Conservation (phyloP, 495 filamentous ascomycete genomes). For the Xylaria sp. region DNA sequence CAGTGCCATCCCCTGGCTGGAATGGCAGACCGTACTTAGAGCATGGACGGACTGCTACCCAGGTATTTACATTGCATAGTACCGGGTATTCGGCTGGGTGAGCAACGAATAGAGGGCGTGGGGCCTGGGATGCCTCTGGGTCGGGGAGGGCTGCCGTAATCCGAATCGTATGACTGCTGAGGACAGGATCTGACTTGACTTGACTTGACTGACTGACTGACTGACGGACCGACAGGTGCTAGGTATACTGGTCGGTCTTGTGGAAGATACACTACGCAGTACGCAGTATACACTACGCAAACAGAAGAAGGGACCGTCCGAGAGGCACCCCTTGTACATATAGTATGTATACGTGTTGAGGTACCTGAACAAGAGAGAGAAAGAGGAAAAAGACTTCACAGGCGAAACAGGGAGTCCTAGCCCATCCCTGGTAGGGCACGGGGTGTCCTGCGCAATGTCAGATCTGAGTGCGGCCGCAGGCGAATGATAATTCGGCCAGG, state of each 20-base stretch:
- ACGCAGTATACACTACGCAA: neutral
- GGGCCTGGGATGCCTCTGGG: constrained; percentile 4
- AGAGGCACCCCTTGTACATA: neutral
- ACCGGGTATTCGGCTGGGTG: neutral
- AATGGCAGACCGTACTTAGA: neutral
- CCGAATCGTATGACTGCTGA: constrained; percentile 21
- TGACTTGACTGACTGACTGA: neutral
- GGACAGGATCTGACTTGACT: neutral
- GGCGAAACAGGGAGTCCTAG: constrained; percentile 18
- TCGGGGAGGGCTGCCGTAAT: constrained; percentile 19
- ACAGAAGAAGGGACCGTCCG: neutral
- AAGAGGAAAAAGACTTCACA: neutral
- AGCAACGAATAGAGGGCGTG: constrained; percentile 11
- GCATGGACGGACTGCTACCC: neutral
- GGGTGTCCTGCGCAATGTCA: constrained; percentile 42
- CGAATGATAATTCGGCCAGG: constrained; percentile 42
- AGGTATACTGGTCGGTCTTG: too few relatives aligned
- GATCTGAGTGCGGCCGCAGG: constrained; percentile 38
- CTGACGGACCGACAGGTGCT: neutral
- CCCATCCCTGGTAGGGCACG: constrained; percentile 27
- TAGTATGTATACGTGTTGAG: too few relatives aligned
- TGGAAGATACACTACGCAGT: neutral
- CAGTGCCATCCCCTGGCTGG: constrained; percentile 3
- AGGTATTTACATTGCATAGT: neutral
- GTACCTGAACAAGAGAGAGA: neutral